Percentiles rank a stretch among this genome's conserved stretches.
Conservation (phyloP, 495 filamentous ascomycete genomes). For the Neurospora sp. region DNA sequence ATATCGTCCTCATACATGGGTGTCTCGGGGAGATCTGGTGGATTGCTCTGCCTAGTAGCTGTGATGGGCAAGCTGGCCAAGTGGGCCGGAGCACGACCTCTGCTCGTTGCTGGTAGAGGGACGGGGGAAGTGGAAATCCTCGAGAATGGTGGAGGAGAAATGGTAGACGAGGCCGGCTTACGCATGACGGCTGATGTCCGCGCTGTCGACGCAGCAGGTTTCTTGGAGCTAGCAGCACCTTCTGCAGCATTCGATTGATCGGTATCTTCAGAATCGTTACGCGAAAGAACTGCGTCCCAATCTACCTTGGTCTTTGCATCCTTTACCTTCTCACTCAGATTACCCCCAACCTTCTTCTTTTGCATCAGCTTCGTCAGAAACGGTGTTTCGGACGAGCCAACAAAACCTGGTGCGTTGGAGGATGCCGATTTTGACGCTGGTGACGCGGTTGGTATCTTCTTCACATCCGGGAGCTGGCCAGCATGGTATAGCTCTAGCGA, state of each 20-base stretch:
- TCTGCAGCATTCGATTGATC: constrained; percentile 18
- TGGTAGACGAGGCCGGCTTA: constrained; percentile 48
- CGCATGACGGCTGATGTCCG: constrained; percentile 35
- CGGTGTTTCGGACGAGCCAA: constrained; percentile 58
- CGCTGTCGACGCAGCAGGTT: constrained; percentile 13
- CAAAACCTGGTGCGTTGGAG: constrained; percentile 27
- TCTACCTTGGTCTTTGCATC: constrained; percentile 48
- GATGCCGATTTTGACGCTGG: background rate
- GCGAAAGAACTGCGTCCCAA: constrained; percentile 37
- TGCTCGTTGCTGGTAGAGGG: constrained; percentile 45
- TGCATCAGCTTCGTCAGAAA: constrained; percentile 64
- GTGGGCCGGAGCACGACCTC: constrained; percentile 27
- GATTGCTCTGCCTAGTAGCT: constrained; percentile 1
- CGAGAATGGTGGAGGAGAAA: constrained; percentile 34
- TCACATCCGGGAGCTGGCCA: constrained; percentile 35
- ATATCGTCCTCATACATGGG: constrained; percentile 39
- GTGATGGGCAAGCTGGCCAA: background rate
- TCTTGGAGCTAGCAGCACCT: constrained; percentile 9
- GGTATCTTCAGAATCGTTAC: constrained; percentile 39
- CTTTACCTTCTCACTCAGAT: constrained; percentile 50
- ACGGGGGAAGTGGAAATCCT: constrained; percentile 15
- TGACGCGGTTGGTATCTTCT: constrained; percentile 25
- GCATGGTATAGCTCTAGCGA: constrained; percentile 35
- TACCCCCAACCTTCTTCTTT: constrained; percentile 50
- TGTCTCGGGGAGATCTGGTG: constrained; percentile 25